These are phyloP conservation scores for Paraconiothyrium brasiliense DNA, from an alignment of 2,329 filamentous ascomycete genomes.

Conservation along the genomic window DNA sequence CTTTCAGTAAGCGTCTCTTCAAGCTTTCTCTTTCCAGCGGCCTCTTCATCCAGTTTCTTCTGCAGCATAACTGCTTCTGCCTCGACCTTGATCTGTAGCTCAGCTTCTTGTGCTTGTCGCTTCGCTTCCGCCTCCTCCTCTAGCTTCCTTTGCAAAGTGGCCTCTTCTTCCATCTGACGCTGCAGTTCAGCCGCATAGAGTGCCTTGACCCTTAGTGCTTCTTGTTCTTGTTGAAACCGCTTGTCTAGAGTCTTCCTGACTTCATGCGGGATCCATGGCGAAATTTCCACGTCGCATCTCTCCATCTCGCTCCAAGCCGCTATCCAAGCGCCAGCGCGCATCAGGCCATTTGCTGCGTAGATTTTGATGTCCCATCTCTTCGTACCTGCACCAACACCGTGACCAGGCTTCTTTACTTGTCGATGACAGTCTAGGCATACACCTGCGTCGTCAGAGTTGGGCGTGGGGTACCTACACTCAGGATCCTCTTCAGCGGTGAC, in stretches of 20 bases:
- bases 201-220: slow-evolving; percentile 39
- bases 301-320: slow-evolving; percentile 99
- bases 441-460: slow-evolving; percentile 44
- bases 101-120: slow-evolving; percentile 36
- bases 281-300: slow-evolving; percentile 92
- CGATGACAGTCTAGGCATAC: slow-evolving; percentile 61
- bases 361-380: slow-evolving; percentile 82
- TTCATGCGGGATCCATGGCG: slow-evolving; percentile 72
- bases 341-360: slow-evolving; percentile 93
- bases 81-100: slow-evolving; percentile 38
- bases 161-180: slow-evolving; percentile 45
- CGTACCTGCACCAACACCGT: slow-evolving; percentile 49
- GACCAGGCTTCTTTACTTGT: slow-evolving; percentile 47
- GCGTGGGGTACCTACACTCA: slow-evolving; percentile 24
- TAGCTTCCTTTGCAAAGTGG: slow-evolving; percentile 35
- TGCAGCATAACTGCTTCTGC: slow-evolving; percentile 37
- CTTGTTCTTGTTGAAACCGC: slow-evolving; percentile 55
- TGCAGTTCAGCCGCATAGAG: slow-evolving; percentile 44
- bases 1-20: slow-evolving; percentile 39
- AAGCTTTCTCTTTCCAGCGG: slow-evolving; percentile 37
- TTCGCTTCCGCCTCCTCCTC: slow-evolving; percentile 39
- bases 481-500: slow-evolving; percentile 43
- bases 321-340: slow-evolving; percentile 90
- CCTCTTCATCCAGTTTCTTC: slow-evolving; percentile 39
- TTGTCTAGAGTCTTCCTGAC: slow-evolving; percentile 69